These are phyloP conservation scores for Ocimum tenuiflorum DNA, from an alignment of 257 asterid species.

Conservation along the genomic window DNA sequence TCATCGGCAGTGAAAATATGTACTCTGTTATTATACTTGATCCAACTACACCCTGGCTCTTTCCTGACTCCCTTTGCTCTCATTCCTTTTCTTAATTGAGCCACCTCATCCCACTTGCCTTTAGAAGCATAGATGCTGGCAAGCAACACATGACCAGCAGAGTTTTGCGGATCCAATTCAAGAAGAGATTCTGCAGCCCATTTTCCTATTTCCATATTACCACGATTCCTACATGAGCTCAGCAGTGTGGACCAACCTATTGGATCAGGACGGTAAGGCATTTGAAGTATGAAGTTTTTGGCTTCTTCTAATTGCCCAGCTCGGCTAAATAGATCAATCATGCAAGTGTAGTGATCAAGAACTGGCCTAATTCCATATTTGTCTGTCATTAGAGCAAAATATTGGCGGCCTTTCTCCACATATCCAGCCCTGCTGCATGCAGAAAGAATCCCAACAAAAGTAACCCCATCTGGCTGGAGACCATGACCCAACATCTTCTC, in stretches of 20 bases:
- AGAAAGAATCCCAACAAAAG: conserved; percentile 74
- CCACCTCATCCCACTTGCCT: conserved; percentile 65
- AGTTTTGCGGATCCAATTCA: conserved; percentile 49
- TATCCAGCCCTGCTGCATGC: conserved; percentile 87
- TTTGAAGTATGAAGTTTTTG: conserved; percentile 57
- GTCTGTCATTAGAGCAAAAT: conserved; percentile 58
- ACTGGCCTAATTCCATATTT: conserved; percentile 47
- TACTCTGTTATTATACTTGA: conserved; percentile 57
- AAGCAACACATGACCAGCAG: conserved; percentile 60
- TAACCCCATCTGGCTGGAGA: conserved; percentile 65
- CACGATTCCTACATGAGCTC: conserved; percentile 59
- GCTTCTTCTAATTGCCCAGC: conserved; percentile 75
- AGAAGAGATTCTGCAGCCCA: conserved; percentile 73
- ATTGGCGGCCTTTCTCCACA: conserved; percentile 57
- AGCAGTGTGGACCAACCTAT: conserved; percentile 65
- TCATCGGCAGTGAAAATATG: conserved; percentile 65
- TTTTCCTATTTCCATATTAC: conserved; percentile 55
- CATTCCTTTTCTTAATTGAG: conserved; percentile 53
- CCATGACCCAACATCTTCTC: conserved; percentile 64
- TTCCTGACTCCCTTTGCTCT: conserved; percentile 55
- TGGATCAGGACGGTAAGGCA: conserved; percentile 58
- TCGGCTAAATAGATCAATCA: conserved; percentile 74
- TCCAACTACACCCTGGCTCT: conserved; percentile 83
- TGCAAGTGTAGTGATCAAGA: conserved; percentile 51
- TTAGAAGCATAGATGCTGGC: conserved; percentile 53